Base-by-base conservation (phyloP, 306 rosid genomes). In the Luffa aegyptiaca region DNA sequence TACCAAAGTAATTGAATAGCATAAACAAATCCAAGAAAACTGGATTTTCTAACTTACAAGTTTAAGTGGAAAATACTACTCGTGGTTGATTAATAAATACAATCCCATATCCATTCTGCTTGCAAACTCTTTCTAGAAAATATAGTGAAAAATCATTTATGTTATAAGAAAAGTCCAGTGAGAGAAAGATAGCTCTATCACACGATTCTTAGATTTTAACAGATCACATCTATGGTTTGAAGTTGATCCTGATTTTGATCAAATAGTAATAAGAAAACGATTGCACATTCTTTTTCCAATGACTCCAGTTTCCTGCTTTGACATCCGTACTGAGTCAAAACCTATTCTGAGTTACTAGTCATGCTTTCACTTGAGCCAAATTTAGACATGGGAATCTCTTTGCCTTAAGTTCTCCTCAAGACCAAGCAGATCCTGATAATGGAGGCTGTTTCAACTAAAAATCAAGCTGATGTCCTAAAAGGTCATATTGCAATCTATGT, bases 401-500 rank as follows among this genome's bases (percentile, higher is more conserved):
- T 14, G 61, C 78, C 78, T 12, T 45, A 41, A 21, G 33, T 51
- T 31, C 11, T 70, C n/a, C 76, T 2, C 71, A 33, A 63, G 44
- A 52, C 76, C 55, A 42, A 70, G 5, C 55, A 70, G 5, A 13
- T 70, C 8, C 76, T 70, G 55, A 42, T 5, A 35, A 35, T 63
- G 71, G 44, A 33, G 18, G 20, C 45, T 12, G n/a, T 3, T 42
- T 18, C 75, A 39, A 46, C 78, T n/a, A 20, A 49, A 57, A 82
- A 42, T 13, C 10, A 5, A 18, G 3, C 56, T 55, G 74, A 86
- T 64, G 81, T 88, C 11, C 88, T 87, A 17, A 87, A 85, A 78
- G 90, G 89, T 33, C 58, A 85, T 55, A 58, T 86, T 56, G 88
- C 93, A 0, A 86, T 87, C 2, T 89, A 84, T 58, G 90, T 87